A percentile compares a stretch with the other conserved stretches of the same genome.
Evolutionary conservation across 2,329 filamentous ascomycete species (phyloP).

Genomic region (Pleoardoris graminearum): DNA sequence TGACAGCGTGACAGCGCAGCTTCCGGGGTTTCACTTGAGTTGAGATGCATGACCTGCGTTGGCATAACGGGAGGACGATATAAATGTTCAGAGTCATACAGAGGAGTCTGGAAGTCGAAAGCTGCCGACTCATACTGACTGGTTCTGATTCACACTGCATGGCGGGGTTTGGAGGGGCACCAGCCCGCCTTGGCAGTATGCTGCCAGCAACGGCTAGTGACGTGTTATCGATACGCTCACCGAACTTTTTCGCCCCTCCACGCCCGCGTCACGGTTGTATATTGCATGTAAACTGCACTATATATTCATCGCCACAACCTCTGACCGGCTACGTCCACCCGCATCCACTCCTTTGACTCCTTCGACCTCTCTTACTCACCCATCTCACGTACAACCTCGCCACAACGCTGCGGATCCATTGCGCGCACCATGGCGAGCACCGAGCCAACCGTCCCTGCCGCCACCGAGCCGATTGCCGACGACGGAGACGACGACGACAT

Average conservation of each 20-base stretch:
- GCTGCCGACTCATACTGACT: too few relatives aligned
- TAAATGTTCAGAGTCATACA: neutral
- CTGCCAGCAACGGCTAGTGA: neutral
- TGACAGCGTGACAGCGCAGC: constrained; percentile 1
- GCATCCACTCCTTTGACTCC: neutral
- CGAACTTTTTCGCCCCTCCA: constrained; percentile 1
- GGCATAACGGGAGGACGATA: too few relatives aligned
- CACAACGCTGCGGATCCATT: neutral
- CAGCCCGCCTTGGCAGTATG: too few relatives aligned
- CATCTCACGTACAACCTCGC: neutral
- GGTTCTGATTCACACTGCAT: too few relatives aligned
- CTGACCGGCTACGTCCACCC: neutral
- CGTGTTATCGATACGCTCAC: constrained; percentile 2
- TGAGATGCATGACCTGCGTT: neutral
- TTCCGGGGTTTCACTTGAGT: constrained; percentile 2
- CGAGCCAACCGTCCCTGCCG: constrained; percentile 3
- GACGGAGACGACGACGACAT: constrained; percentile 65
- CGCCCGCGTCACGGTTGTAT: neutral
- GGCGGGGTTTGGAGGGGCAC: too few relatives aligned
- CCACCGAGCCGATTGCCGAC: constrained; percentile 13
- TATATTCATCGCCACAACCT: neutral
- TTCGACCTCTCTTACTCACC: neutral
- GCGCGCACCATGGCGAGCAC: constrained; percentile 11
- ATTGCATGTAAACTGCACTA: neutral
- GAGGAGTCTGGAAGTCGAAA: too few relatives aligned